Conservation (phyloP, 768 basidiomycete genomes). For the Collybia sp. region DNA sequence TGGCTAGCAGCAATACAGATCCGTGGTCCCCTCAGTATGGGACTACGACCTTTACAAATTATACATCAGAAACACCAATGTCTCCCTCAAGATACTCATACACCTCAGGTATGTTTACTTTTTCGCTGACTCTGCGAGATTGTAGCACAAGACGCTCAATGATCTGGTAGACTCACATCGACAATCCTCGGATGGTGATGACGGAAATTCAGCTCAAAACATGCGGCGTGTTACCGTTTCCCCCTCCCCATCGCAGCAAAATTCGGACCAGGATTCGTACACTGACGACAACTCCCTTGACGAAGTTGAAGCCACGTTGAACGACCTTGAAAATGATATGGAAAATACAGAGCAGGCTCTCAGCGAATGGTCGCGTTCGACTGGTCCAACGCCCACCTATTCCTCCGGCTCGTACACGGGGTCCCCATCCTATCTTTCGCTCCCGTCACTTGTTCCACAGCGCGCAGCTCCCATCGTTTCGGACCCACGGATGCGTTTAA, state of each 20-base stretch:
- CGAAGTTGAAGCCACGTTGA: slow-evolving; percentile 70
- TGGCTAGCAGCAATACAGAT: slow-evolving; percentile 38
- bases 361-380: slow-evolving; percentile 58
- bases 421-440: slow-evolving; percentile 27
- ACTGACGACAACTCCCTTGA: slow-evolving; percentile 57
- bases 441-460: slow-evolving; percentile 26
- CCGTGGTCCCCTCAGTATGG: slow-evolving; percentile 61
- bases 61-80: slow-evolving; percentile 48
- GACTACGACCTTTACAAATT: slow-evolving; percentile 50
- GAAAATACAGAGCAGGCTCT: slow-evolving; percentile 62
- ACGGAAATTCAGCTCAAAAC: slow-evolving; percentile 31
- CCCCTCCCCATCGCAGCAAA: slow-evolving; percentile 34
- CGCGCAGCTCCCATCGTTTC: slow-evolving; percentile 23
- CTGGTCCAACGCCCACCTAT: slow-evolving; percentile 35
- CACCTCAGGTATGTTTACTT: slow-evolving; percentile 41
- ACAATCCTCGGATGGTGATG: slow-evolving; percentile 43
- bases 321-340: slow-evolving; percentile 62
- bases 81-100: slow-evolving; percentile 56
- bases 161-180: slow-evolving; percentile 34
- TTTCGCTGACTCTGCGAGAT: no score
- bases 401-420: slow-evolving; percentile 32
- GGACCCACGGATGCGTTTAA: slow-evolving; percentile 47
- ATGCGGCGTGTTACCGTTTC: slow-evolving; percentile 55
- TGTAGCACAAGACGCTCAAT: slow-evolving; percentile 3
- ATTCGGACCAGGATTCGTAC: slow-evolving; percentile 34